phyloP scores from a whole-genome alignment of 176 grass and related monocot genomes.

The Secale cereale region DNA sequence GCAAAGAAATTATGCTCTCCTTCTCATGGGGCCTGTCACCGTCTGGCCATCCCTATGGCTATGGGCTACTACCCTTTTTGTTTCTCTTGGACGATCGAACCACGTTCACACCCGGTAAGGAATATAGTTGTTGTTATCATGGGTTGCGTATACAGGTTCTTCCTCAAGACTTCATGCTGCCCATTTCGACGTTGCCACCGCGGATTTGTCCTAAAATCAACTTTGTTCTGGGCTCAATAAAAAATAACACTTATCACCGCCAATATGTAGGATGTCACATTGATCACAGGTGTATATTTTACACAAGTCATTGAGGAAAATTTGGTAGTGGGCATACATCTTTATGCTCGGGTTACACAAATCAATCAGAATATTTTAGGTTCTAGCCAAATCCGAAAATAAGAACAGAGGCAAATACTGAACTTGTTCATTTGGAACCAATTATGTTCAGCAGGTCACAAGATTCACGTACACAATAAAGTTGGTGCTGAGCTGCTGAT shows the following conservation, averaged over 20 bases:
- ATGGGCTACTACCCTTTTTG: background rate
- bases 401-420: background rate
- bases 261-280: background rate
- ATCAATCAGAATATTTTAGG: background rate
- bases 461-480: background rate
- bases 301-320: background rate
- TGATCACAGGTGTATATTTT: background rate
- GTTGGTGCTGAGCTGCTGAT: background rate
- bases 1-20: conserved; percentile 45
- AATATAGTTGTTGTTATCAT: conserved; percentile 24
- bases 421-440: background rate
- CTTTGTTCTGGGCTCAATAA: background rate
- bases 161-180: background rate
- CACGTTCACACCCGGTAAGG: conserved; percentile 13
- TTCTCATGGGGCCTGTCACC: conserved; percentile 19
- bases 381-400: background rate
- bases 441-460: conserved; percentile 10
- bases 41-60: background rate
- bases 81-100: conserved; percentile 4
- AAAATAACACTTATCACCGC: background rate
- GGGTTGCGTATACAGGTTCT: background rate
- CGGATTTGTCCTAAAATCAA: background rate
- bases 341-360: background rate
- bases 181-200: too few species aligned
- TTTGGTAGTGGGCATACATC: background rate